Percentiles rank a stretch among this genome's conserved stretches.
Conservation (phyloP, 2,329 filamentous ascomycete genomes). For the Tetracladium maxilliforme region DNA sequence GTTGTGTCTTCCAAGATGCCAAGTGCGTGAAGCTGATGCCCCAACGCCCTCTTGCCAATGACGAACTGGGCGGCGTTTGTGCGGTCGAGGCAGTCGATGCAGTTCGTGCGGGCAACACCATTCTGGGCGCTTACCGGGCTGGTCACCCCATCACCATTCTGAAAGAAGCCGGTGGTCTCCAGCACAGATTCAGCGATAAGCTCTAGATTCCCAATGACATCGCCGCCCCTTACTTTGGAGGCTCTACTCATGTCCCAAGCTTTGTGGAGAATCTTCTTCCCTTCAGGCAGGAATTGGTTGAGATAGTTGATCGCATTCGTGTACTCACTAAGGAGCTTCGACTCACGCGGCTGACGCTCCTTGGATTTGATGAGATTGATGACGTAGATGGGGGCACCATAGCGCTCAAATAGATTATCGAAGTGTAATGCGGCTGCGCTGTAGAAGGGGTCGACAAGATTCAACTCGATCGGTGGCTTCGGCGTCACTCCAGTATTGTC, state of each 20-base stretch:
- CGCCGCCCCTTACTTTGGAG: conserved; percentile 79
- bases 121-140: conserved; percentile 64
- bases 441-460: conserved; percentile 93
- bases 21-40: conserved; percentile 80
- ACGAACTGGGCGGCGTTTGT: conserved; percentile 98
- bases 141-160: conserved; percentile 65
- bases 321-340: conserved; percentile 78
- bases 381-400: conserved; percentile 83
- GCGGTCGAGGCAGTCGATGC: conserved; percentile 92
- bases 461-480: conserved; percentile 90
- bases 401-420: conserved; percentile 83
- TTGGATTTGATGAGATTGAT: conserved; percentile 83
- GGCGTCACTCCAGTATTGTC: conserved; percentile 90
- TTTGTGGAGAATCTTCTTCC: conserved; percentile 81
- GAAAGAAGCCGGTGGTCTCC: conserved; percentile 80
- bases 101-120: conserved; percentile 87
- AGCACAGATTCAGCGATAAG: conserved; percentile 80
- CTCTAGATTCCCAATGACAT: conserved; percentile 88
- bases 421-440: conserved; percentile 88
- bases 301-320: conserved; percentile 79
- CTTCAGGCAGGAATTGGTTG: conserved; percentile 78
- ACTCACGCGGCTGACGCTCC: conserved; percentile 80
- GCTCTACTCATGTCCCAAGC: conserved; percentile 98
- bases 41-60: conserved; percentile 86
- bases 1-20: conserved; percentile 69